A percentile compares a stretch with the other conserved stretches of the same genome.
These are phyloP conservation scores for Cryptosporidium xiaoi DNA, from an alignment of 169 alveolate species.

Conservation along the genomic window DNA sequence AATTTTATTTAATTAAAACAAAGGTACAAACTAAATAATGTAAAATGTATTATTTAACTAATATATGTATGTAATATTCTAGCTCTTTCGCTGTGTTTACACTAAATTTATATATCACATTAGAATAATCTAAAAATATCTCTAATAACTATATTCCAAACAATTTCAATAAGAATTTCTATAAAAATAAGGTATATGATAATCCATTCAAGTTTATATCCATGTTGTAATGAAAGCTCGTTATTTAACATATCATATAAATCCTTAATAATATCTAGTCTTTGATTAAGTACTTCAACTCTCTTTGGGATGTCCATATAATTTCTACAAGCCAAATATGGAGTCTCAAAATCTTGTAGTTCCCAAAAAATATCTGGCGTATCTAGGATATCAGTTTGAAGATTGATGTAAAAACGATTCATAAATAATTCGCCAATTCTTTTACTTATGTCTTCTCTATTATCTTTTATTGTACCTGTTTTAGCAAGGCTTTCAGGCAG, in stretches of 20 bases:
- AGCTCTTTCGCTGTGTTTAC: too few relatives aligned
- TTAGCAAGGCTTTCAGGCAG: conserved; percentile 86
- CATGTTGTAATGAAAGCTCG: conserved; percentile 86
- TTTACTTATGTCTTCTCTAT: conserved; percentile 84
- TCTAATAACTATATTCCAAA: conserved; percentile 86
- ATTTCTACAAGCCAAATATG: conserved; percentile 82
- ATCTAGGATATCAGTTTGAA: conserved; percentile 86
- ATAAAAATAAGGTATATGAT: conserved; percentile 83
- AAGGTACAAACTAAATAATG: too few relatives aligned
- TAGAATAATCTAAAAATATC: conserved; percentile 83
- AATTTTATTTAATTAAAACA: too few relatives aligned
- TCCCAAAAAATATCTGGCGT: conserved; percentile 90
- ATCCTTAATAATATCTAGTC: conserved; percentile 86
- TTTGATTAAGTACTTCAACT: conserved; percentile 85
- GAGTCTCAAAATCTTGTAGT: conserved; percentile 85
- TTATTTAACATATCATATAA: conserved; percentile 87
- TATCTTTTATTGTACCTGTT: conserved; percentile 84
- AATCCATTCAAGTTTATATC: conserved; percentile 87
- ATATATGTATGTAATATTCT: too few relatives aligned
- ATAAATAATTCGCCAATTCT: conserved; percentile 86
- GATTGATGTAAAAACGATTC: conserved; percentile 84
- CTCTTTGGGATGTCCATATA: conserved; percentile 87
- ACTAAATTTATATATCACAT: too few relatives aligned
- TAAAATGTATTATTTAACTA: too few relatives aligned
- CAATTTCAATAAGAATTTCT: conserved; percentile 86